Evolutionary conservation across 768 basidiomycete genomes (phyloP), one percentile per base, ranked within the genome.

Genomic region (Piloderma croceum): DNA sequence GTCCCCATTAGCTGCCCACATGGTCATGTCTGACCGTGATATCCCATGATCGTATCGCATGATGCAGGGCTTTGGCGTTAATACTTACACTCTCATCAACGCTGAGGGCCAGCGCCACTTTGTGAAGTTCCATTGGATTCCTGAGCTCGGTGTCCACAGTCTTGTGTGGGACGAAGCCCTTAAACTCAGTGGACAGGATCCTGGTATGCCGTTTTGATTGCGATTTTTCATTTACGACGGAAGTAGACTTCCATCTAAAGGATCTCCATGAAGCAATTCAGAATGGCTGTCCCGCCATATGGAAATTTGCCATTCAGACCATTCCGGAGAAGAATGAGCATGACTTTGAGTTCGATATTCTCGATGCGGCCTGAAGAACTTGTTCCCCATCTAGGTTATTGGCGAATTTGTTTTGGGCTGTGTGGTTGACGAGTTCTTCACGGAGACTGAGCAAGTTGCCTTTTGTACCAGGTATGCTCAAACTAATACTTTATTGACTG

Each of bases 61-160:
- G 81, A 87, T 93, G 79, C 86, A 90, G 64, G 91, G 83, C 6
- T 86, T 88, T 38, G 83, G 86, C 2, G 87, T 93, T 34, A 90
- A 94, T 61, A 88, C 89, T 0, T 93, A 73, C 59, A 81, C 84
- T 3, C 69, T 92, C 22, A 51, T 85, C 41, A 89, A 89, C 50
- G 66, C 62, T 0, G 55, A 73, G 20, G 80, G 80, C 32, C 71
- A 89, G 51, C 73, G 79, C 1, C 71, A 74, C 40, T 93, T 93
- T 50, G 90, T 92, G 62, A 93, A 92, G 59, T 92, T 90, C 58
- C 87, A 91, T 59, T 86, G 78, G 69, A 76, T 75, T 27, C 78
- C 90, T 13, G 76, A 90, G 59, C 73, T 91, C 12, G 90, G 90
- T 17, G 84, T 85, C 2, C 85, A 91, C 55, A 83, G 79, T 42